Evolutionary conservation across 176 grass and related monocot genomes (phyloP).

Genomic region (Phyllostachys edulis): DNA sequence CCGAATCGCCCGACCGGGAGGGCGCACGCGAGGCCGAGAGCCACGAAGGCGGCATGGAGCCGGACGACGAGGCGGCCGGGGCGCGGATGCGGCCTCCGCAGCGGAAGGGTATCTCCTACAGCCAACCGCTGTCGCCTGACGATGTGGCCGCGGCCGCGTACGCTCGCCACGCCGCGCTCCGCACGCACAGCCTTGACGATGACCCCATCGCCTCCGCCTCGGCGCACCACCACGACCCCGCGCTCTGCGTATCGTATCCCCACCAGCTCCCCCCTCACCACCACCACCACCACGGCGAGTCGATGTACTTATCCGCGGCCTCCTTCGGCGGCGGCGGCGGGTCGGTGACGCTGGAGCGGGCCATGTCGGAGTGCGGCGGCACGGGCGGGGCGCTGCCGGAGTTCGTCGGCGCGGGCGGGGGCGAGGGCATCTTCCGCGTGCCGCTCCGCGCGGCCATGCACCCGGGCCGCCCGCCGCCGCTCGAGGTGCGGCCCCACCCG

Average conservation of each 20-base stretch:
- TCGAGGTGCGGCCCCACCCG: constrained; percentile 79
- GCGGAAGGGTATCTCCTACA: constrained; percentile 42
- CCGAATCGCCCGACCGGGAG: not conserved
- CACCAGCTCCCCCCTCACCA: constrained; percentile 20
- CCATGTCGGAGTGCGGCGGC: constrained; percentile 34
- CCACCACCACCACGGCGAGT: not conserved
- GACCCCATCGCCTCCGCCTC: constrained; percentile 2
- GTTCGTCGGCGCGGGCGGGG: constrained; percentile 72
- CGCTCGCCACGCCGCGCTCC: constrained; percentile 31
- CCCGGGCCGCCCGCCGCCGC: constrained; percentile 64
- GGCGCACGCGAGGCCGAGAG: not conserved
- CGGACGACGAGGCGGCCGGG: not conserved
- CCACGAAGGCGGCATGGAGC: constrained; percentile 21
- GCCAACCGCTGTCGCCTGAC: constrained; percentile 41
- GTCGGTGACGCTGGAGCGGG: constrained; percentile 46
- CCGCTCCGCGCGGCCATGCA: constrained; percentile 68
- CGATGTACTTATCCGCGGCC: not conserved
- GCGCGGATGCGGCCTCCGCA: not conserved
- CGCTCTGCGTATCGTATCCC: constrained; percentile 9
- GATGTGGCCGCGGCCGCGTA: not conserved
- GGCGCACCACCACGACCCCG: constrained; percentile 17
- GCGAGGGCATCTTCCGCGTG: constrained; percentile 64
- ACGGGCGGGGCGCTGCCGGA: constrained; percentile 44
- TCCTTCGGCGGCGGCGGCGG: constrained; percentile 23
- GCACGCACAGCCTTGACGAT: constrained; percentile 52